A percentile compares a stretch with the other conserved stretches of the same genome.
These are phyloP conservation scores for Aspergillus sclerotioniger DNA, from an alignment of 495 filamentous ascomycete species.

Conservation along the genomic window DNA sequence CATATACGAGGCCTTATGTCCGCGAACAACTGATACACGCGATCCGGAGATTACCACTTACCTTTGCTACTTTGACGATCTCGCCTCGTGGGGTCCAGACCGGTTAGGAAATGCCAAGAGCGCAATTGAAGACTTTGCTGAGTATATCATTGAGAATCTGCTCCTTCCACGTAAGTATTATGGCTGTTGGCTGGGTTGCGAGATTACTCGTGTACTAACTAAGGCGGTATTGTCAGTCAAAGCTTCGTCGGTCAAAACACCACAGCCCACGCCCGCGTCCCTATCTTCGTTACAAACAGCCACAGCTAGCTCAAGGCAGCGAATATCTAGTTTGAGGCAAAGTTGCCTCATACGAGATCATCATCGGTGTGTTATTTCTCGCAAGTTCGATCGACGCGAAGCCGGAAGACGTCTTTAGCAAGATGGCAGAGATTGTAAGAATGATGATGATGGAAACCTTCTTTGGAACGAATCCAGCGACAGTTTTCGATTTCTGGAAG, in stretches of 20 bases:
- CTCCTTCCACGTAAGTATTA: too few relatives aligned
- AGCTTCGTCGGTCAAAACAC: constrained; percentile 10
- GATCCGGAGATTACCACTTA: too few relatives aligned
- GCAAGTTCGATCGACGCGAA: constrained; percentile 10
- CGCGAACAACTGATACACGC: too few relatives aligned
- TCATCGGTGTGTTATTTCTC: constrained; percentile 10
- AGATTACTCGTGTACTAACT: too few relatives aligned
- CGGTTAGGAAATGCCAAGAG: too few relatives aligned
- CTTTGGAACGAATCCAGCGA: constrained; percentile 1
- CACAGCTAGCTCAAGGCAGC: neutral
- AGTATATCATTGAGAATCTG: too few relatives aligned
- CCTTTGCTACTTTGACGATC: too few relatives aligned
- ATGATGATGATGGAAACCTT: constrained; percentile 10
- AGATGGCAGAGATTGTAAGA: neutral
- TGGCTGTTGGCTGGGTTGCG: too few relatives aligned
- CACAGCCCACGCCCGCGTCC: constrained; percentile 8
- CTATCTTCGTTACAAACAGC: constrained; percentile 1
- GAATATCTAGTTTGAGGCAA: constrained; percentile 7
- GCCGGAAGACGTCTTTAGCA: constrained; percentile 1
- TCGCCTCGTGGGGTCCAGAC: too few relatives aligned
- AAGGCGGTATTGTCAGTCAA: too few relatives aligned
- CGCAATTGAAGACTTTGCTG: too few relatives aligned
- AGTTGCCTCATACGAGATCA: constrained; percentile 8
- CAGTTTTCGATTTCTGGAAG: constrained; percentile 18
- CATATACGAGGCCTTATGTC: too few relatives aligned